Evolutionary conservation across 441 rosid species (phyloP).

Genomic region (Macaranga tanarius): DNA sequence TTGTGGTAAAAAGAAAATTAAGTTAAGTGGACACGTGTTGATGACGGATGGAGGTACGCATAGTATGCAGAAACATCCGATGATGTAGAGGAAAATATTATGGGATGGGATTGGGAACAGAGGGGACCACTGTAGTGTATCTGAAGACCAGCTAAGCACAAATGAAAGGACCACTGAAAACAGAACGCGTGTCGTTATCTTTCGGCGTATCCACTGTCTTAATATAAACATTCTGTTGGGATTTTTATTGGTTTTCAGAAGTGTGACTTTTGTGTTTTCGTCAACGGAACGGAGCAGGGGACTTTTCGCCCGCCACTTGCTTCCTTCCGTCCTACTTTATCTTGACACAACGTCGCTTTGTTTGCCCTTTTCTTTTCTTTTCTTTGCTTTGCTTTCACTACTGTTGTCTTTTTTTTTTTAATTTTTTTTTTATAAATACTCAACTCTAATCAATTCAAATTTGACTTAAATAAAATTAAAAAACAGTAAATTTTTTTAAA

Average conservation of each 20-base stretch:
- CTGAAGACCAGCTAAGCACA: background rate
- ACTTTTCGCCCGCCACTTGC: background rate
- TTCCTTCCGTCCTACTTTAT: background rate
- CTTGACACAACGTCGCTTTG: slow-evolving; percentile 23
- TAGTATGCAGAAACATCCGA: too few relatives aligned
- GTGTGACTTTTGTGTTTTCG: slow-evolving; percentile 25
- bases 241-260: background rate
- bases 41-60: background rate
- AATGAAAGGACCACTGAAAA: slow-evolving; percentile 6
- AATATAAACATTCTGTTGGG: background rate
- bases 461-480: too few relatives aligned
- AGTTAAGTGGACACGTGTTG: background rate
- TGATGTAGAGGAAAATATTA: background rate
- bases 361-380: background rate
- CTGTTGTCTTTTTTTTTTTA: too few relatives aligned
- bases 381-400: too few relatives aligned
- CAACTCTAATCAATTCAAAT: too few relatives aligned
- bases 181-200: slow-evolving; percentile 36
- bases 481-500: too few relatives aligned
- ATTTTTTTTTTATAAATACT: too few relatives aligned
- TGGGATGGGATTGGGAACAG: too few relatives aligned
- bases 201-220: slow-evolving; percentile 32
- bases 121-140: background rate
- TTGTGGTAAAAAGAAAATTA: too few relatives aligned
- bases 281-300: slow-evolving; percentile 38